Conservation (phyloP, 1,284 basidiomycete genomes). For the Pyrrhoderma lamaoense region DNA sequence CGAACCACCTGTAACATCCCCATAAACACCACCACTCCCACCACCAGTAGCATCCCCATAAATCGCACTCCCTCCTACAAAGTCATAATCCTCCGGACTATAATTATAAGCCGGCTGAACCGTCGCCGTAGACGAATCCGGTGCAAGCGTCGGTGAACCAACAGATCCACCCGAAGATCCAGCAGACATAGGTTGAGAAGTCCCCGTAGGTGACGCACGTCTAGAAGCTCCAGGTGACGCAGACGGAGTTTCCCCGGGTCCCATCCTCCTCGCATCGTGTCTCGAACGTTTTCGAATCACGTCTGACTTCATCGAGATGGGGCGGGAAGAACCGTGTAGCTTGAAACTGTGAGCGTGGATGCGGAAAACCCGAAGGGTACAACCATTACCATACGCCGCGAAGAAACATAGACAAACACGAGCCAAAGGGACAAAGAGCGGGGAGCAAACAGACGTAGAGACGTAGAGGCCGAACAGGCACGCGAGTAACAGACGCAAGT, state of each 20-base stretch:
- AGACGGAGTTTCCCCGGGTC: slow-evolving; percentile 54
- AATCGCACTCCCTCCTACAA: slow-evolving; percentile 14
- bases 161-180: slow-evolving; percentile 22
- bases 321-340: slow-evolving; percentile 70
- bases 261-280: slow-evolving; percentile 57
- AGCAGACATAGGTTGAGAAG: not conserved
- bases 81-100: slow-evolving; percentile 33
- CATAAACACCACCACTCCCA: slow-evolving; percentile 47
- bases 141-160: slow-evolving; percentile 57
- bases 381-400: not conserved
- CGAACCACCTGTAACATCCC: not conserved
- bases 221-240: slow-evolving; percentile 65
- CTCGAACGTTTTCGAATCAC: slow-evolving; percentile 76
- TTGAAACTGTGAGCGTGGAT: slow-evolving; percentile 46
- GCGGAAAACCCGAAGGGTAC: not conserved
- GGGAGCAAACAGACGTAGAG: not conserved
- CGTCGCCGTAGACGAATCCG: slow-evolving; percentile 47
- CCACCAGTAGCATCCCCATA: slow-evolving; percentile 43
- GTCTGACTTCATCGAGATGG: slow-evolving; percentile 82
- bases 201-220: slow-evolving; percentile 49
- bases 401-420: not conserved
- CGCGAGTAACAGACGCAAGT: not conserved
- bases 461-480: slow-evolving; percentile 7
- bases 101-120: slow-evolving; percentile 32
- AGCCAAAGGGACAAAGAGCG: not conserved